Conservation (phyloP, 345 rosid species). For the Salix purpurea region DNA sequence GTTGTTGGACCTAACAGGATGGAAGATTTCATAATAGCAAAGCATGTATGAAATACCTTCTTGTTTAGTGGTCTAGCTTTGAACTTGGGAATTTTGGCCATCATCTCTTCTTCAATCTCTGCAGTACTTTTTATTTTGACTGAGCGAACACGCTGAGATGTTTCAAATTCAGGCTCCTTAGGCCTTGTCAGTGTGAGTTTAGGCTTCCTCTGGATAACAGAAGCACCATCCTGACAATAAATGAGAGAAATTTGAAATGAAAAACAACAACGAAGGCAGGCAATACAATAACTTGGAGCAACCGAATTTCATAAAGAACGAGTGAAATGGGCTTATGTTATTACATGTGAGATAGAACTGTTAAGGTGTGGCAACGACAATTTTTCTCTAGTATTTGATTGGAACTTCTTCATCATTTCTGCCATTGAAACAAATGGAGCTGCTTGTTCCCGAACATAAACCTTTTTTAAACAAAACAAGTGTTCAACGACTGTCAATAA, state of each 20-base stretch:
- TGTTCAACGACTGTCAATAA: neutral
- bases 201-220: slow-evolving; percentile 45
- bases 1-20: neutral
- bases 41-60: slow-evolving; percentile 52
- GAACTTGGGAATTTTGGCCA: slow-evolving; percentile 93
- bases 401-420: slow-evolving; percentile 82
- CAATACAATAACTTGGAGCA: neutral
- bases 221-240: slow-evolving; percentile 20
- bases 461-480: slow-evolving; percentile 21
- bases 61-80: slow-evolving; percentile 96
- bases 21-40: neutral
- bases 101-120: slow-evolving; percentile 96
- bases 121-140: slow-evolving; percentile 78
- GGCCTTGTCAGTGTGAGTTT: slow-evolving; percentile 84
- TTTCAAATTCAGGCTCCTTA: slow-evolving; percentile 87
- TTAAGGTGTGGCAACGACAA: slow-evolving; percentile 46
- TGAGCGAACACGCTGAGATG: slow-evolving; percentile 78
- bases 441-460: slow-evolving; percentile 52
- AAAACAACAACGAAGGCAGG: neutral
- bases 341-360: slow-evolving; percentile 43
- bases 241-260: slow-evolving; percentile 2
- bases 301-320: neutral
- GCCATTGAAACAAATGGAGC: slow-evolving; percentile 68
- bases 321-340: neutral
- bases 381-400: slow-evolving; percentile 69